Evolutionary conservation across 2,329 filamentous ascomycete genomes (phyloP).

Genomic region (Epichloe scottii): DNA sequence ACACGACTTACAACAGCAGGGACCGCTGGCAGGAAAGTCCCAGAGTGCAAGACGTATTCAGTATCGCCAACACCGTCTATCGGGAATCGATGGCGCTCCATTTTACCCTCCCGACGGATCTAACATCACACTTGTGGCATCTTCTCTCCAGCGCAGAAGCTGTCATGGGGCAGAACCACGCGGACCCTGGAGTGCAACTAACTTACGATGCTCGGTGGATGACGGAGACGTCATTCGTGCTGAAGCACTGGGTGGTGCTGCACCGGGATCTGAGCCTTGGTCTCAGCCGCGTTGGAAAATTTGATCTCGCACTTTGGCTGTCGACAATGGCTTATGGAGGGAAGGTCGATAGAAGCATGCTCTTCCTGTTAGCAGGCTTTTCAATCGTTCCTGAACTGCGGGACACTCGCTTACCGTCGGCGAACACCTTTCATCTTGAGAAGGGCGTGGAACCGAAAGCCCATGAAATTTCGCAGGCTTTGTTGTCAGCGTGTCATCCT

Average conservation of each 20-base stretch:
- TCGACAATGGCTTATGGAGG: not conserved
- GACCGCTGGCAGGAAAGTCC: not conserved
- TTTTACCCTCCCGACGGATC: not conserved
- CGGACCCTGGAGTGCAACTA: not conserved
- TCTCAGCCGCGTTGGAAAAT: not conserved
- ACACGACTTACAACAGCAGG: slow-evolving; percentile 7
- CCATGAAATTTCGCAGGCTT: not conserved
- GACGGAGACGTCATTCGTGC: not conserved
- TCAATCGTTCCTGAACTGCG: not conserved
- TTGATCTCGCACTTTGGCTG: not conserved
- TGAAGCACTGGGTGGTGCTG: not conserved
- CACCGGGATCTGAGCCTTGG: not conserved
- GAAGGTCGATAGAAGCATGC: not conserved
- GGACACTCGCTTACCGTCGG: not conserved
- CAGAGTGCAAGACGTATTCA: not conserved
- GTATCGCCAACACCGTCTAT: not conserved
- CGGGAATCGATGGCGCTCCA: not conserved
- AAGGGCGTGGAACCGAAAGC: not conserved
- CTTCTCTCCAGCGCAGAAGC: not conserved
- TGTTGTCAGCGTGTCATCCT: not conserved
- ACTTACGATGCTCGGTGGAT: slow-evolving; percentile 1
- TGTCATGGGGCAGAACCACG: not conserved
- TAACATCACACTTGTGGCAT: not conserved
- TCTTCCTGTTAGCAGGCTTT: not conserved
- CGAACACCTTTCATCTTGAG: not conserved